A percentile compares a stretch with the other conserved stretches of the same genome.
These are phyloP conservation scores for Trypanosoma melophagium DNA, from an alignment of 208 protist genomes.

Conservation along the genomic window DNA sequence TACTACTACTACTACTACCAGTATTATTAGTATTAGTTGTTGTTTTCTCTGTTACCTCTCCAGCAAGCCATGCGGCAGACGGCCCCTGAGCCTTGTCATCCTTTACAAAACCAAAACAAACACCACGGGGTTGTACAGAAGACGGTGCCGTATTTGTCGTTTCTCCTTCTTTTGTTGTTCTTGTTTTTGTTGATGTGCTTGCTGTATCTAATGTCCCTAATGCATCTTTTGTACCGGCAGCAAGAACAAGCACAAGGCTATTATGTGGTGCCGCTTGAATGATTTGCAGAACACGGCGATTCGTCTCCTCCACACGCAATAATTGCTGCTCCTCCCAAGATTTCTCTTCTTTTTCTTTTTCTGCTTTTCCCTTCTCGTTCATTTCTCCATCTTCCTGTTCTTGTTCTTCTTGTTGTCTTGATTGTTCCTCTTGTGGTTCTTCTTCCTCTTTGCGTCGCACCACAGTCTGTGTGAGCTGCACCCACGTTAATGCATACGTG, in stretches of 20 bases:
- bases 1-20: background rate
- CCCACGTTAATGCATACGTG: conserved; percentile 57
- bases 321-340: conserved; percentile 38
- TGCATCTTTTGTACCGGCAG: conserved; percentile 20
- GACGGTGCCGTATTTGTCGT: background rate
- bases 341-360: conserved; percentile 1
- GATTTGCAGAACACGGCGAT: conserved; percentile 70
- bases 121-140: conserved; percentile 38
- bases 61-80: conserved; percentile 18
- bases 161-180: background rate
- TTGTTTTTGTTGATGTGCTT: background rate
- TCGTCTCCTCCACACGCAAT: conserved; percentile 45
- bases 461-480: conserved; percentile 62
- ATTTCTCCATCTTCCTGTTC: background rate
- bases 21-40: background rate
- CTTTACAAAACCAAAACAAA: conserved; percentile 80
- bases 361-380: background rate
- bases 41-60: background rate
- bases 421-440: background rate
- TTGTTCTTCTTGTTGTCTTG: background rate
- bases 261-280: conserved; percentile 67
- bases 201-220: background rate
- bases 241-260: conserved; percentile 63
- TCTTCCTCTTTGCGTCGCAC: conserved; percentile 7
- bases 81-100: conserved; percentile 51